Evolutionary conservation across 139 green algal species (phyloP).

Genomic region (Parachlorella kessleri): DNA sequence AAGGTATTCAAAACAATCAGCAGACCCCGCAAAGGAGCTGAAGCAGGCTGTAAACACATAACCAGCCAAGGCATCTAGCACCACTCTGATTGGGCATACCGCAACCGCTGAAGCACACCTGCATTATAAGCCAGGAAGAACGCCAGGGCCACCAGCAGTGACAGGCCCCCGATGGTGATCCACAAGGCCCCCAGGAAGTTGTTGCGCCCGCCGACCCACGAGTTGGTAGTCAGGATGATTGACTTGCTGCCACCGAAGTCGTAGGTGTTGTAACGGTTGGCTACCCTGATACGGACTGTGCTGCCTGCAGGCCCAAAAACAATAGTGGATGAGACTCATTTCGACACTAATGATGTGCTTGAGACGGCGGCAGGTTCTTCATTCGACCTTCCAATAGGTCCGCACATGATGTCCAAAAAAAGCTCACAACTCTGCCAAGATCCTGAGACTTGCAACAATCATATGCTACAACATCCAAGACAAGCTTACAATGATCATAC

Average conservation of each 20-base stretch:
- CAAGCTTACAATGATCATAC: too few relatives aligned
- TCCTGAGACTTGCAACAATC: too few relatives aligned
- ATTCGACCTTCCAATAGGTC: too few relatives aligned
- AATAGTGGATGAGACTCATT: too few relatives aligned
- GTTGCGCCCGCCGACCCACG: conserved; percentile 83
- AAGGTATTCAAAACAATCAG: not conserved
- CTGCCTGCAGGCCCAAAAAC: conserved; percentile 13
- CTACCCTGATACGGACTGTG: conserved; percentile 49
- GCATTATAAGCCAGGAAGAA: conserved; percentile 45
- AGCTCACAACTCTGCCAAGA: too few relatives aligned
- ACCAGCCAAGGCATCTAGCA: not conserved
- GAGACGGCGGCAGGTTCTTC: too few relatives aligned
- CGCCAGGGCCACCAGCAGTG: conserved; percentile 31
- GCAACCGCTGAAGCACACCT: not conserved
- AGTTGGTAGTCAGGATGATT: conserved; percentile 63
- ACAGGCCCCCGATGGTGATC: conserved; percentile 51
- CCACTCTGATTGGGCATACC: not conserved
- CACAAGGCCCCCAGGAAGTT: conserved; percentile 68
- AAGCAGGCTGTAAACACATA: not conserved
- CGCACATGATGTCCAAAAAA: too few relatives aligned
- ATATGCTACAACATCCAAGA: too few relatives aligned
- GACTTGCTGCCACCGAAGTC: conserved; percentile 59
- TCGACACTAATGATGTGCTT: too few relatives aligned
- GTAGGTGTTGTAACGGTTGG: conserved; percentile 87
- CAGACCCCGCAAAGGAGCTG: not conserved